Base-by-base conservation (phyloP, 495 filamentous ascomycete species). In the Barbatosphaeria neglecta region DNA sequence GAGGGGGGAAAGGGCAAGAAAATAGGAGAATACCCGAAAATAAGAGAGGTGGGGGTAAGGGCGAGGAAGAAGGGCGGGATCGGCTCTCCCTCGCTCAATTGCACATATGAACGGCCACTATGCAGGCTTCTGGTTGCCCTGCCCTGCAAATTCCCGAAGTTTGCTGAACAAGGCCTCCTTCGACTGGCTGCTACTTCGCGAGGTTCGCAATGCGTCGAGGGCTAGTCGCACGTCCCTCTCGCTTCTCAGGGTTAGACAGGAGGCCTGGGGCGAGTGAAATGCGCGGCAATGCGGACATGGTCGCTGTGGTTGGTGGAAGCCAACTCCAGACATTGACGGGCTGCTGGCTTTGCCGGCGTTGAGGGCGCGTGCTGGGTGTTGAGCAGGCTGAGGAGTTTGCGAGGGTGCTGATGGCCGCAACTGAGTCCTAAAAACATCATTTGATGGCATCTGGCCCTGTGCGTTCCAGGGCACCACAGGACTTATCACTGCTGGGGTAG, bases 191-290 rank as follows among this genome's bases (percentile, higher is more conserved):
- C 13, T 35, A n/a, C 31, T n/a, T 4, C 13, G 31, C 5, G 31
- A 11, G 6, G 31, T n/a, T 1, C 13, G 31, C 11, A 35, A n/a
- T n/a, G 48, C 46, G 48, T 62, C 59, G 20, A 62, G 50, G 2
- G 56, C 56, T 22, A 62, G 16, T n/a, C 59, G 49, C 31, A 35
- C 31, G 6, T 35, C 31, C 16, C 31, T 35, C 13, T 35, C 31
- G 13, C 31, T 35, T 35, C 31, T 35, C 11, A 35, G 13, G 11
- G 13, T 10, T 6, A 1, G 31, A n/a, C 31, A 35, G 5, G 31
- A 4, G 1, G 13, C 6, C 5, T 15, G 5, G 3, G 31, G 31
- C 6, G 9, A n/a, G 31, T 35, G 31, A 3, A 15, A 1, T n/a
- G 16, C 16, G 31, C 31, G 13, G 13, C 31, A 35, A 15, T 15